Conservation (phyloP, 2,329 filamentous ascomycete genomes). For the Alternaria incomplexa region DNA sequence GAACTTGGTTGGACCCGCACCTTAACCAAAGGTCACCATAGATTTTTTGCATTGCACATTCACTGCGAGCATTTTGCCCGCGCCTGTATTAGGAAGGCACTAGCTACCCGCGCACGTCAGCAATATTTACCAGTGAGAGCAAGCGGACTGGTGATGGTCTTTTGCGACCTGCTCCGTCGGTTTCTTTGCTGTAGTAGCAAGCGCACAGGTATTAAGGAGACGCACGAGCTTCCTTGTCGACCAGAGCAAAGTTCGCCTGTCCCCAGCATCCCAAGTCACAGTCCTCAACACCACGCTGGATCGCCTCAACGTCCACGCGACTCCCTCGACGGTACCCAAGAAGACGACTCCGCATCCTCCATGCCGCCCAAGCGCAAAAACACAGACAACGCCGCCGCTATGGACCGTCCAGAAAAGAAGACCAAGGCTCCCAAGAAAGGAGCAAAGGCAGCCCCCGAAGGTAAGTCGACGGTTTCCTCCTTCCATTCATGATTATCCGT, state of each 20-base stretch:
- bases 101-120: background rate
- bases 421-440: slow-evolving; percentile 3
- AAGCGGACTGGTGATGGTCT: slow-evolving; percentile 8
- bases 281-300: background rate
- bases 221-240: slow-evolving; percentile 9
- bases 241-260: background rate
- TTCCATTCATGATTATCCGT: background rate
- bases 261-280: background rate
- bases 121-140: slow-evolving; percentile 1
- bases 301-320: background rate
- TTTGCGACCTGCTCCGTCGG: background rate
- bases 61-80: background rate
- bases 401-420: slow-evolving; percentile 6
- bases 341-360: background rate
- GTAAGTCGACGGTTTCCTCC: background rate
- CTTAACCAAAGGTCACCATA: background rate
- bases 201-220: slow-evolving; percentile 11
- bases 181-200: slow-evolving; percentile 12
- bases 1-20: background rate
- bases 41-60: background rate
- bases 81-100: background rate
- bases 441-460: background rate
- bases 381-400: background rate
- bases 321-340: background rate
- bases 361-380: slow-evolving; percentile 21